Conservation (phyloP, 2,329 filamentous ascomycete genomes). For the Corynespora cassiicola region DNA sequence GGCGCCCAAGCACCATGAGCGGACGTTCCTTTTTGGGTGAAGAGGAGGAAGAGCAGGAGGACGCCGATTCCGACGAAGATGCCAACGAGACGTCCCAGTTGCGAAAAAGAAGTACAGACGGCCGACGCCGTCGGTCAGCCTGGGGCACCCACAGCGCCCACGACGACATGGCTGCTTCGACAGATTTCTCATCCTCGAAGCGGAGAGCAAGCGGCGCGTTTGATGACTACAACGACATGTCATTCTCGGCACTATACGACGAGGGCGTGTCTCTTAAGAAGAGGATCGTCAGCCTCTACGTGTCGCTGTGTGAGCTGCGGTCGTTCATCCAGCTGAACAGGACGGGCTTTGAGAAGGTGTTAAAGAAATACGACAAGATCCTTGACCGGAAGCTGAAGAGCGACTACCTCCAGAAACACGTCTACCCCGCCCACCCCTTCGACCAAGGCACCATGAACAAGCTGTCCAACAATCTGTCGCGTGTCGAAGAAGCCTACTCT, state of each 20-base stretch:
- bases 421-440: conserved; percentile 85
- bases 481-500: conserved; percentile 81
- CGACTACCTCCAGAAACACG: conserved; percentile 75
- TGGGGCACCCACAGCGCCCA: conserved; percentile 38
- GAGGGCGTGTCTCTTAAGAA: conserved; percentile 89
- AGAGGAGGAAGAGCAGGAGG: conserved; percentile 64
- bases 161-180: conserved; percentile 67
- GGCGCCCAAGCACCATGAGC: conserved; percentile 53
- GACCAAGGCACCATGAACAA: conserved; percentile 71
- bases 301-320: conserved; percentile 92
- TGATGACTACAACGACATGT: conserved; percentile 81
- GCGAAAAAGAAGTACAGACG: conserved; percentile 47
- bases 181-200: conserved; percentile 64
- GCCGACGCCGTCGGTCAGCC: conserved; percentile 24
- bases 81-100: conserved; percentile 57
- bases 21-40: conserved; percentile 58
- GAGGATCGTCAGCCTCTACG: conserved; percentile 84
- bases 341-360: conserved; percentile 93
- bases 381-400: conserved; percentile 81
- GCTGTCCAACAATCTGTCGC: conserved; percentile 73
- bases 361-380: conserved; percentile 99
- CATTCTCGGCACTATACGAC: conserved; percentile 72
- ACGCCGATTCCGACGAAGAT: conserved; percentile 65
- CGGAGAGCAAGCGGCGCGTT: conserved; percentile 70
- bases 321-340: conserved; percentile 96